phyloP scores from a whole-genome alignment of 2,329 filamentous ascomycete genomes.

The Colletotrichum sp. region DNA sequence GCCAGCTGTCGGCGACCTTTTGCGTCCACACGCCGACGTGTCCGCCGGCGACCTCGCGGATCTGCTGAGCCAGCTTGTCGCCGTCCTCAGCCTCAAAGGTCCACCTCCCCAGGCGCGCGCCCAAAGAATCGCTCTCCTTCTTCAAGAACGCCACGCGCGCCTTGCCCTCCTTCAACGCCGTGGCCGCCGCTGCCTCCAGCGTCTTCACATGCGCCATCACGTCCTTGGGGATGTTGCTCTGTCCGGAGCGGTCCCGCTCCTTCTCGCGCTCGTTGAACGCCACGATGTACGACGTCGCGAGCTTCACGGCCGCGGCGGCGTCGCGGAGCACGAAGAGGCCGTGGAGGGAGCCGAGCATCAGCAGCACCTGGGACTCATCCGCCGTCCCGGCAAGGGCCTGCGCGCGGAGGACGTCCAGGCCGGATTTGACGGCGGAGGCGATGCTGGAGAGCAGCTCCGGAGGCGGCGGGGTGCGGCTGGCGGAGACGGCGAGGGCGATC shows the following conservation, averaged over 20 bases:
- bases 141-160: slow-evolving; percentile 31
- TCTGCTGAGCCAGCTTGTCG: slow-evolving; percentile 2
- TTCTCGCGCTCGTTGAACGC: slow-evolving; percentile 42
- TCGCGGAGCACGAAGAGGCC: slow-evolving; percentile 41
- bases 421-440: slow-evolving; percentile 22
- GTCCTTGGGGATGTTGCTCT: slow-evolving; percentile 42
- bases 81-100: slow-evolving; percentile 22
- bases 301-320: slow-evolving; percentile 35
- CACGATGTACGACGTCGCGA: slow-evolving; percentile 37
- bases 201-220: slow-evolving; percentile 36
- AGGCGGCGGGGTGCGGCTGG: neutral
- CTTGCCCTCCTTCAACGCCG: slow-evolving; percentile 37
- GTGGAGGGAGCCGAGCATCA: slow-evolving; percentile 38
- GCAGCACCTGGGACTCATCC: slow-evolving; percentile 17
- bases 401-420: slow-evolving; percentile 29
- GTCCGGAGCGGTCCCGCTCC: slow-evolving; percentile 42
- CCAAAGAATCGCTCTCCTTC: slow-evolving; percentile 31
- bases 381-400: slow-evolving; percentile 10
- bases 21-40: slow-evolving; percentile 20
- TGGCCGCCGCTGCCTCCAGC: slow-evolving; percentile 33
- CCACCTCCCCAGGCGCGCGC: slow-evolving; percentile 29
- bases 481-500: slow-evolving; percentile 28
- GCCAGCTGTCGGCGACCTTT: slow-evolving; percentile 26
- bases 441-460: neutral
- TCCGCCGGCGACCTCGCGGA: slow-evolving; percentile 1